Percentiles rank a stretch among this genome's conserved stretches.
phyloP scores from a whole-genome alignment of 441 rosid species.

The Gossypium trilobum region DNA sequence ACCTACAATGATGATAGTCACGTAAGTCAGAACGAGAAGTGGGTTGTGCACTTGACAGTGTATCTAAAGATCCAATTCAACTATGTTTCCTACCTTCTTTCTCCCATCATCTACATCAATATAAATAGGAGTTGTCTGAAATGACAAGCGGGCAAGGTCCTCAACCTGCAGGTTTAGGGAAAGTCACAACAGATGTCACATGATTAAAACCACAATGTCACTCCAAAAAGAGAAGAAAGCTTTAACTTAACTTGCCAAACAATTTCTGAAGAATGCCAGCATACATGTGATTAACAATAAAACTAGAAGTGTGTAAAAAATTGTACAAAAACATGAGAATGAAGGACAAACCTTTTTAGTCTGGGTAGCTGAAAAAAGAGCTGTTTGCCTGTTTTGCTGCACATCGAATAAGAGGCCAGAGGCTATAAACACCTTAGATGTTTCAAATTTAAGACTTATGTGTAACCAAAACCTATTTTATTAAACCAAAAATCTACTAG shows the following conservation, averaged over 20 bases:
- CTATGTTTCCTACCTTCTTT: slow-evolving; percentile 47
- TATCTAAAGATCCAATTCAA: slow-evolving; percentile 2
- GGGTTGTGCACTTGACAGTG: background rate
- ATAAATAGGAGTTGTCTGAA: slow-evolving; percentile 70
- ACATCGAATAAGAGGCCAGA: slow-evolving; percentile 21
- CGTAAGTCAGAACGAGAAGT: slow-evolving; percentile 2
- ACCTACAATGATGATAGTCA: slow-evolving; percentile 41
- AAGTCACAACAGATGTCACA: background rate
- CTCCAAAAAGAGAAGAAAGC: background rate
- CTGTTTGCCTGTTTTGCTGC: slow-evolving; percentile 93
- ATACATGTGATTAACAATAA: background rate
- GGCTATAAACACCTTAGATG: slow-evolving; percentile 13
- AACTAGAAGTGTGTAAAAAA: background rate
- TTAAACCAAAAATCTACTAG: background rate
- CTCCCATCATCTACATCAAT: slow-evolving; percentile 91
- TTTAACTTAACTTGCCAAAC: background rate
- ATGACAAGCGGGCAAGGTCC: slow-evolving; percentile 88
- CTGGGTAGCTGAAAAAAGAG: slow-evolving; percentile 92
- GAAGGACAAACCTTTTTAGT: slow-evolving; percentile 61
- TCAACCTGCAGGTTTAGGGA: slow-evolving; percentile 47
- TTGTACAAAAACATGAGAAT: background rate
- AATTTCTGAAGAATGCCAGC: background rate
- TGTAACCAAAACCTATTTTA: background rate
- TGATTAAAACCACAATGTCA: background rate
- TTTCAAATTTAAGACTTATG: background rate